Evolutionary conservation across 129 eudicot species (phyloP).

Genomic region (Glebionis coronaria): DNA sequence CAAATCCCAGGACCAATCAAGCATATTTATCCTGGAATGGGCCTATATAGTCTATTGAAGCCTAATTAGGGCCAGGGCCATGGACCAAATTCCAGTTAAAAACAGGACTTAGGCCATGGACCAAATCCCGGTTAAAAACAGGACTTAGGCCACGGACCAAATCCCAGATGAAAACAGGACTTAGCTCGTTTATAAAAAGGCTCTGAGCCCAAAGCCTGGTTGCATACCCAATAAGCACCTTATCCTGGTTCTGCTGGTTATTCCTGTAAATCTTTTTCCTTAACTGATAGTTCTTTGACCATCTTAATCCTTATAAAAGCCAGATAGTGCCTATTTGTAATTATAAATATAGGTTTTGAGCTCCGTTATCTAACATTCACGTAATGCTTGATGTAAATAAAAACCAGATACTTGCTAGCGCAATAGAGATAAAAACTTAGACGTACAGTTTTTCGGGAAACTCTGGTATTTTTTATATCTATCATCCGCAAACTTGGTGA

Average conservation of each 20-base stretch:
- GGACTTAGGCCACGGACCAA: background rate
- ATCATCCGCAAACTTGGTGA: background rate
- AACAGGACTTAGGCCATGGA: background rate
- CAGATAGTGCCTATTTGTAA: background rate
- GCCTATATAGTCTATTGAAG: background rate
- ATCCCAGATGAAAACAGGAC: background rate
- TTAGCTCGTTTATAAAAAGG: background rate
- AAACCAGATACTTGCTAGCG: no score
- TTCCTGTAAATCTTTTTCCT: background rate
- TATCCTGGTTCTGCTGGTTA: background rate
- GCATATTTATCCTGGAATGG: background rate
- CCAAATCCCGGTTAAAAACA: background rate
- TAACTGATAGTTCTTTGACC: background rate
- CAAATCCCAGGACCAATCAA: background rate
- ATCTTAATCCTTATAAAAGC: background rate
- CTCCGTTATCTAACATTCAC: background rate
- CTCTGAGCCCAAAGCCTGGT: background rate
- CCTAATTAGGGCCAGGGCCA: background rate
- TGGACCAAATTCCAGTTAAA: background rate
- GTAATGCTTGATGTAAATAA: no score
- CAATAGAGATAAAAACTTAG: background rate
- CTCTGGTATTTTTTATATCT: background rate
- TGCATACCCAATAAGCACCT: background rate
- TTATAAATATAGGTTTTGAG: background rate
- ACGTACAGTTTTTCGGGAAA: background rate